These are phyloP conservation scores for Magnusiomyces tetraspermus DNA, from an alignment of 1,139 yeast species.

Conservation along the genomic window DNA sequence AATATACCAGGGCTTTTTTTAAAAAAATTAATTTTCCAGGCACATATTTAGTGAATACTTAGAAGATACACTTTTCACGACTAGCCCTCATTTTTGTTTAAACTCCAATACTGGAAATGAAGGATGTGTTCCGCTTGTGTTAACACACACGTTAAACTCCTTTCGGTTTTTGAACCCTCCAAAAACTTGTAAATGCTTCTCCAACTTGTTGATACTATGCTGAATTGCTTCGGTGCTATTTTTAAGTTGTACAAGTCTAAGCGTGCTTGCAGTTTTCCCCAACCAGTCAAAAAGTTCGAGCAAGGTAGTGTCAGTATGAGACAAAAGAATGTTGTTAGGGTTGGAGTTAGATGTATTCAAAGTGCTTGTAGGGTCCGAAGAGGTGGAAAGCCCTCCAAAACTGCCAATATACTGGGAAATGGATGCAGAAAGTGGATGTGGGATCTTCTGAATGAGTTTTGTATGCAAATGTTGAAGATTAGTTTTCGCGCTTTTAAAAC, in stretches of 20 bases:
- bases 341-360: no score
- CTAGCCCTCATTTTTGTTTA: conserved; percentile 1
- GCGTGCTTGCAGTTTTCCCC: background rate
- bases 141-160: background rate
- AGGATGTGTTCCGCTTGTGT: background rate
- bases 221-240: background rate
- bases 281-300: background rate
- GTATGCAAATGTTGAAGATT: background rate
- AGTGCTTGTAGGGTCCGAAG: no score
- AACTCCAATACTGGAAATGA: background rate
- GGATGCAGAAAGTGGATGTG: background rate
- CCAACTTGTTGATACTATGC: background rate
- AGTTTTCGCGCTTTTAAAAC: background rate
- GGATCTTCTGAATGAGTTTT: background rate
- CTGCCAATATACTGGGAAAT: no score
- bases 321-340: no score
- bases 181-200: background rate
- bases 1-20: no score
- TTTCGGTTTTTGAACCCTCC: conserved; percentile 1
- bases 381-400: no score
- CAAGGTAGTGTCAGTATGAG: background rate
- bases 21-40: background rate
- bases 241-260: background rate
- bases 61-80: no score
- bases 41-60: background rate